These are phyloP conservation scores for Cytospora piceae DNA, from an alignment of 2,329 filamentous ascomycete species.

Conservation along the genomic window DNA sequence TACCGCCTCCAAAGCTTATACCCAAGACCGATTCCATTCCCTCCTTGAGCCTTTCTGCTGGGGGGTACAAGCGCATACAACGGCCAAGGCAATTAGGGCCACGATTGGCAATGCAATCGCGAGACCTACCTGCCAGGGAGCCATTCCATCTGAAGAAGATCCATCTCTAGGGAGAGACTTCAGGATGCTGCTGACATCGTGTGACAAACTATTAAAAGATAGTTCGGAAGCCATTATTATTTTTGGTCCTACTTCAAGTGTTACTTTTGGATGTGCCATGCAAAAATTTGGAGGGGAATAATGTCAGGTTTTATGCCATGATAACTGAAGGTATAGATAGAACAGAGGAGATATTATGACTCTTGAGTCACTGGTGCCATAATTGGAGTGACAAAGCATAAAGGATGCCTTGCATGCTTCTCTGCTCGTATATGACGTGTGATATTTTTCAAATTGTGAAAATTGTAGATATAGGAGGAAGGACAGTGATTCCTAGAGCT, in stretches of 20 bases:
- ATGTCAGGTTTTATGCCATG: no score
- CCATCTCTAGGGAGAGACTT: background rate
- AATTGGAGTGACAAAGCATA: no score
- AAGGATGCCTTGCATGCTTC: no score
- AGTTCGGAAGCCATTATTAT: background rate
- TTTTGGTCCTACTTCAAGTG: background rate
- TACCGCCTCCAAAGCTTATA: no score
- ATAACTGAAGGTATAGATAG: no score
- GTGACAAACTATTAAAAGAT: background rate
- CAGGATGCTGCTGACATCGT: background rate
- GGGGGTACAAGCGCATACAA: slow-evolving; percentile 7
- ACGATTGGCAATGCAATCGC: background rate
- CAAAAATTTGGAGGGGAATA: no score
- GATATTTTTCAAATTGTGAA: no score
- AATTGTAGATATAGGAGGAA: no score
- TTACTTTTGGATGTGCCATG: background rate
- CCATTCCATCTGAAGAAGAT: background rate
- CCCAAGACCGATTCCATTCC: background rate
- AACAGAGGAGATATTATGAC: no score
- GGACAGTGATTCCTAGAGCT: no score
- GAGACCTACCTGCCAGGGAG: slow-evolving; percentile 7
- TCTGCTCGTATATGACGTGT: no score
- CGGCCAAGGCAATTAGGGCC: background rate
- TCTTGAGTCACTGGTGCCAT: no score
- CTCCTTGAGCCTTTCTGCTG: slow-evolving; percentile 1